Evolutionary conservation across 2,329 filamentous ascomycete genomes (phyloP).

Genomic region (Xylariales sp.): DNA sequence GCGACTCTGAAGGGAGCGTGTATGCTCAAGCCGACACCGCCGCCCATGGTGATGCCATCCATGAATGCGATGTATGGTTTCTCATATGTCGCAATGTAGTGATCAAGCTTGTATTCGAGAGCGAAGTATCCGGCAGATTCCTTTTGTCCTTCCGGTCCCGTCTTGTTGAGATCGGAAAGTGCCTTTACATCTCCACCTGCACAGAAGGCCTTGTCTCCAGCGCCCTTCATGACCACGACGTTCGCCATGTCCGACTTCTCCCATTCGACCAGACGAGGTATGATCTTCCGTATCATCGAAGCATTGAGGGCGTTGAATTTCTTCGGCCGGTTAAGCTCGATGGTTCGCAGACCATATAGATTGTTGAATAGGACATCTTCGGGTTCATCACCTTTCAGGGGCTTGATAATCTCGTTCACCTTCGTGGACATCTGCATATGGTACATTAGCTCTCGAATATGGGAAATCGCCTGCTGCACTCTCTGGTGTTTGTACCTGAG

Average conservation of each 20-base stretch:
- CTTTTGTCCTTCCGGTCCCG: constrained; percentile 64
- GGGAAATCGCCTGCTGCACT: constrained; percentile 9
- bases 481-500: constrained; percentile 40
- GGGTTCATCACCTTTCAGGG: constrained; percentile 64
- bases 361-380: constrained; percentile 92
- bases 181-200: constrained; percentile 86
- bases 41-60: constrained; percentile 98
- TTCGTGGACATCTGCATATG: constrained; percentile 32
- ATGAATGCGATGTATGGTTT: constrained; percentile 96
- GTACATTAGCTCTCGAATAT: constrained; percentile 7
- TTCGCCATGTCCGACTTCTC: constrained; percentile 92
- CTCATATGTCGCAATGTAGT: constrained; percentile 85
- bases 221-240: constrained; percentile 86
- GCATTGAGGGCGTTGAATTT: constrained; percentile 91
- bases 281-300: constrained; percentile 94
- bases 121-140: constrained; percentile 82
- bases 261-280: constrained; percentile 87
- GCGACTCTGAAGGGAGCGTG: constrained; percentile 96
- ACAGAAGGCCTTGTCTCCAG: constrained; percentile 80
- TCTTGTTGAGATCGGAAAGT: constrained; percentile 69
- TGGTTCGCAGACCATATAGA: constrained; percentile 81
- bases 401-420: constrained; percentile 36
- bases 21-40: constrained; percentile 87
- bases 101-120: constrained; percentile 93
- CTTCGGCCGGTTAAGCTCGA: constrained; percentile 88